These are phyloP conservation scores for Lepidium sativum DNA, from an alignment of 345 rosid species.

Conservation along the genomic window DNA sequence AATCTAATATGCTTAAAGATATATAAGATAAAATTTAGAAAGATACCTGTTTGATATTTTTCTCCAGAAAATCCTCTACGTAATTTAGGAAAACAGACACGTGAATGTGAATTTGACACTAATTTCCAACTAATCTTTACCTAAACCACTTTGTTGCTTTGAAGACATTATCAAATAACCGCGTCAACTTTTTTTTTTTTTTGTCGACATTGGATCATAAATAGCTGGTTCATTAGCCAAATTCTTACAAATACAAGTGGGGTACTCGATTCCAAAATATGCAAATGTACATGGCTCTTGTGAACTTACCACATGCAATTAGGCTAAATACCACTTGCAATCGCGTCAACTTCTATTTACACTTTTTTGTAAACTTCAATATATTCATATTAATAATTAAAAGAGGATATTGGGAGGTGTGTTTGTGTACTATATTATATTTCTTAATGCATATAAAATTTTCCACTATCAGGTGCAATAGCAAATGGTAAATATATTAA, in stretches of 20 bases:
- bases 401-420: not conserved
- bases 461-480: not conserved
- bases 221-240: too few species aligned
- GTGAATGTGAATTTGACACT: constrained; percentile 1
- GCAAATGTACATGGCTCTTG: too few species aligned
- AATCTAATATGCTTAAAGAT: too few species aligned
- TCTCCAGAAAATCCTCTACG: too few species aligned
- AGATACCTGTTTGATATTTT: too few species aligned
- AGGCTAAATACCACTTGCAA: too few species aligned
- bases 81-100: not conserved
- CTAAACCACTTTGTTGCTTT: constrained; percentile 9
- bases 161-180: not conserved
- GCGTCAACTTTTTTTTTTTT: not conserved
- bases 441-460: not conserved
- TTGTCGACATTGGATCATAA: too few species aligned
- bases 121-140: constrained; percentile 5
- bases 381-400: not conserved
- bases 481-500: not conserved
- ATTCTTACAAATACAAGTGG: too few species aligned
- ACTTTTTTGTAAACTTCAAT: not conserved
- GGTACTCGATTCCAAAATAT: too few species aligned
- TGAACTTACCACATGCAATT: too few species aligned
- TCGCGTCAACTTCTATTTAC: too few species aligned
- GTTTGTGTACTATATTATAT: not conserved
- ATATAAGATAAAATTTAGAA: too few species aligned